Evolutionary conservation across 2,329 filamentous ascomycete genomes (phyloP).

Genomic region (Fusarium equiseti): DNA sequence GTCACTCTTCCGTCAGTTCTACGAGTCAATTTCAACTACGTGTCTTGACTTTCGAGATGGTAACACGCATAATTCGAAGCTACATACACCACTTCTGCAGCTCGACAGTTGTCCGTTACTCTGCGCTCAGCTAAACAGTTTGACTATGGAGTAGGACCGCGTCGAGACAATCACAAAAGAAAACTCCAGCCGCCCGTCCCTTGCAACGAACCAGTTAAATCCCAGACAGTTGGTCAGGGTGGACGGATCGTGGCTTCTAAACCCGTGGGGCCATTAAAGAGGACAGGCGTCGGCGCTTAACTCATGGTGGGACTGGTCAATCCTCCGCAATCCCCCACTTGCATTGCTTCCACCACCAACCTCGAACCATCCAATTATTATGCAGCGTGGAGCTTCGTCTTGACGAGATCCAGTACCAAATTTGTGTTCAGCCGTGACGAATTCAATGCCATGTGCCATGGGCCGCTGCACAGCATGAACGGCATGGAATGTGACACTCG

Average conservation of each 20-base stretch:
- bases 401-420: constrained; percentile 15
- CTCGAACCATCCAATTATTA: constrained; percentile 47
- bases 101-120: constrained; percentile 27
- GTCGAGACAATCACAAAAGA: constrained; percentile 25
- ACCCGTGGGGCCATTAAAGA: constrained; percentile 59
- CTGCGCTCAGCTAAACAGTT: constrained; percentile 29
- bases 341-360: constrained; percentile 56
- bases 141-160: constrained; percentile 1
- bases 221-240: constrained; percentile 38
- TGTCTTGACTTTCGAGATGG: background rate
- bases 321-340: constrained; percentile 46
- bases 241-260: constrained; percentile 44
- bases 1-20: background rate
- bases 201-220: constrained; percentile 38
- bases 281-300: constrained; percentile 70
- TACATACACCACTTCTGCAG: constrained; percentile 16
- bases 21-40: constrained; percentile 1
- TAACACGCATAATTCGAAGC: background rate
- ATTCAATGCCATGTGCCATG: constrained; percentile 37
- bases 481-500: constrained; percentile 44
- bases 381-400: constrained; percentile 15
- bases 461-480: constrained; percentile 38
- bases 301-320: constrained; percentile 51
- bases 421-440: constrained; percentile 15
- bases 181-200: constrained; percentile 38